Percentiles rank a stretch among this genome's conserved stretches.
Evolutionary conservation across 768 basidiomycete genomes (phyloP).

Genomic region (Peribolospora baueri): DNA sequence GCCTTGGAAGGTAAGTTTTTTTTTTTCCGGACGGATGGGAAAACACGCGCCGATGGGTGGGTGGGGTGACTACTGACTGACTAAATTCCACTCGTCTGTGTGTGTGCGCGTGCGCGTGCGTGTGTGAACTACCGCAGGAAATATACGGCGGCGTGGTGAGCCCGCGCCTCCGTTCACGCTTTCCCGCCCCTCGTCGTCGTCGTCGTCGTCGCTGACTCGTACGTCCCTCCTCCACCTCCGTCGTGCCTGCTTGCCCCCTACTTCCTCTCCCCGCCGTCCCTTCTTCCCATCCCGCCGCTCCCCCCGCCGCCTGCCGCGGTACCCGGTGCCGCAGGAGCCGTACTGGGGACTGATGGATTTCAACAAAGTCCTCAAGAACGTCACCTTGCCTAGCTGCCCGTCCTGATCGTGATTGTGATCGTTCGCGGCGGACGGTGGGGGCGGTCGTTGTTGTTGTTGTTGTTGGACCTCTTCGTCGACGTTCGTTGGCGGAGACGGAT

Average conservation of each 20-base stretch:
- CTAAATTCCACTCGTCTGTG: too few relatives aligned
- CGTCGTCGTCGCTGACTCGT: neutral
- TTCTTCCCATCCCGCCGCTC: neutral
- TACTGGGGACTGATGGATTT: slow-evolving; percentile 43
- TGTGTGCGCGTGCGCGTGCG: too few relatives aligned
- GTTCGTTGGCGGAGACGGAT: too few relatives aligned
- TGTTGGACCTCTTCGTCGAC: too few relatives aligned
- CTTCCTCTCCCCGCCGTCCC: neutral
- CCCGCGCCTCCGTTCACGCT: neutral
- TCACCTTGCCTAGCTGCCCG: slow-evolving; percentile 40
- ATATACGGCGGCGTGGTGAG: too few relatives aligned
- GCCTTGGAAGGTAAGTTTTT: slow-evolving; percentile 41
- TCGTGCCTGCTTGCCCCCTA: slow-evolving; percentile 4
- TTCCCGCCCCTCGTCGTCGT: neutral
- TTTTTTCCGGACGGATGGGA: neutral
- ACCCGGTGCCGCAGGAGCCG: slow-evolving; percentile 9
- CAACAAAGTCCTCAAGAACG: slow-evolving; percentile 39
- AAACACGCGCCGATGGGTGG: too few relatives aligned
- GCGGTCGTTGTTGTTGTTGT: neutral
- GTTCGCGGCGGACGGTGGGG: neutral
- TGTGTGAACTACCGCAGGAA: too few relatives aligned
- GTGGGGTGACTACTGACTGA: too few relatives aligned
- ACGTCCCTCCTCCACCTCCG: slow-evolving; percentile 3
- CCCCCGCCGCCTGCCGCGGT: neutral
- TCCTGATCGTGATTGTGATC: neutral